phyloP scores from a whole-genome alignment of 2,329 filamentous ascomycete species.

The Geosmithia morbida region DNA sequence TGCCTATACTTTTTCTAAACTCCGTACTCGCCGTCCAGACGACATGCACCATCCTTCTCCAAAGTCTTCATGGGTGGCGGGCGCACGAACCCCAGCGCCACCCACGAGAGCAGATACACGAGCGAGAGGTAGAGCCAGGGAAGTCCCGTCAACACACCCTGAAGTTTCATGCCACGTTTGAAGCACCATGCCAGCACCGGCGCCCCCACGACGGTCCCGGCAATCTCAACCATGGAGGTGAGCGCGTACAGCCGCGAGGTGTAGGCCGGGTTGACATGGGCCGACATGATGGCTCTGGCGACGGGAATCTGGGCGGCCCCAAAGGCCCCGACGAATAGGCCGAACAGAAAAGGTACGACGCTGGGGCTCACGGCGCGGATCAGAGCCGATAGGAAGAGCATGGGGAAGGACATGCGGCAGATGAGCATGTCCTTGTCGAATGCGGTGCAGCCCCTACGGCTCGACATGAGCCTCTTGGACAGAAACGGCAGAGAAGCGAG shows the following conservation, averaged over 20 bases:
- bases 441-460: conserved; percentile 10
- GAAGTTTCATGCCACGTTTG: conserved; percentile 17
- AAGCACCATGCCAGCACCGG: conserved; percentile 24
- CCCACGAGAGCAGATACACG: conserved; percentile 12
- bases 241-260: conserved; percentile 26
- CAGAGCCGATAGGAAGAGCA: conserved; percentile 16
- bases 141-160: conserved; percentile 20
- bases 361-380: conserved; percentile 18
- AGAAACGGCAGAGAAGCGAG: conserved; percentile 20
- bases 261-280: conserved; percentile 19
- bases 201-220: conserved; percentile 23
- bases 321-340: conserved; percentile 20
- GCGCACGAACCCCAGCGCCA: conserved; percentile 14
- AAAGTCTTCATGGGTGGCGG: conserved; percentile 12
- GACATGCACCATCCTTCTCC: neutral
- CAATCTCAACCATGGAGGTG: conserved; percentile 22
- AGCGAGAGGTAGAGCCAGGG: conserved; percentile 23
- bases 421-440: conserved; percentile 23
- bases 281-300: conserved; percentile 22
- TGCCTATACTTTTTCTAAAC: conserved; percentile 2
- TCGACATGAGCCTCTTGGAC: conserved; percentile 16
- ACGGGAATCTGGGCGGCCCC: conserved; percentile 23
- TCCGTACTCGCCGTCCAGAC: neutral
- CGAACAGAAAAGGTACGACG: conserved; percentile 19
- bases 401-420: conserved; percentile 15